Evolutionary conservation across 257 asterid species (phyloP), one percentile per base, ranked within the genome.

Genomic region (Paraleonurus japonicus): DNA sequence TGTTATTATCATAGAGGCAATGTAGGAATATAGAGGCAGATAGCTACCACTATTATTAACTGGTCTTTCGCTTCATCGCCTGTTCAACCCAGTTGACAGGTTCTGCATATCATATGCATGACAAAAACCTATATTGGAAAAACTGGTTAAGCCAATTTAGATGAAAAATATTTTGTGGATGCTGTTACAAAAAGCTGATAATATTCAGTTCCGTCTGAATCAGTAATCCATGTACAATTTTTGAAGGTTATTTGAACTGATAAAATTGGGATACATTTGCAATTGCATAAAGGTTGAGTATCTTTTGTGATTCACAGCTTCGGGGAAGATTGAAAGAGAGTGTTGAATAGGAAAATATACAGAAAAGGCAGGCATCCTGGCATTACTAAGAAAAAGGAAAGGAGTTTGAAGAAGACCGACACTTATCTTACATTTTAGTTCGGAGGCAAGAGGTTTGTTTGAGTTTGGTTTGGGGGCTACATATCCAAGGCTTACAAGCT

Each of bases 251-350:
- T 62, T n/a, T 10, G 33, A 35, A 53, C 17, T 26, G 7, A 15
- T 26, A 4, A 54, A 24, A 54, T 2, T 22, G n/a, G 27, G n/a
- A 19, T 51, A 23, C n/a, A 9, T 15, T 12, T 39, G n/a, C n/a
- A n/a, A n/a, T n/a, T n/a, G 23, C 32, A 8, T 12, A 12, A 0
- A 43, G 61, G 8, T 17, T 50, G 8, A 37, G 24, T 2, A 58
- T 47, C 9, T n/a, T 61, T 62, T 75, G n/a, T 35, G n/a, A n/a
- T n/a, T 70, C 35, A 55, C 91, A 92, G 98, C 95, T 17, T 80
- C 88, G n/a, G 95, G 89, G 73, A 79, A 87, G 82, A 80, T 73
- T 90, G 83, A 85, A 84, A 81, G 92, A 83, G 83, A 82, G 81
- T 30, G 81, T 88, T 48, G 76, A 82, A 78, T 79, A 92, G 16